Percentiles rank a stretch among this genome's conserved stretches.
These are phyloP conservation scores for Schoenoplectus tabernaemontani DNA, from an alignment of 202 grass and related monocot genomes.

Conservation along the genomic window DNA sequence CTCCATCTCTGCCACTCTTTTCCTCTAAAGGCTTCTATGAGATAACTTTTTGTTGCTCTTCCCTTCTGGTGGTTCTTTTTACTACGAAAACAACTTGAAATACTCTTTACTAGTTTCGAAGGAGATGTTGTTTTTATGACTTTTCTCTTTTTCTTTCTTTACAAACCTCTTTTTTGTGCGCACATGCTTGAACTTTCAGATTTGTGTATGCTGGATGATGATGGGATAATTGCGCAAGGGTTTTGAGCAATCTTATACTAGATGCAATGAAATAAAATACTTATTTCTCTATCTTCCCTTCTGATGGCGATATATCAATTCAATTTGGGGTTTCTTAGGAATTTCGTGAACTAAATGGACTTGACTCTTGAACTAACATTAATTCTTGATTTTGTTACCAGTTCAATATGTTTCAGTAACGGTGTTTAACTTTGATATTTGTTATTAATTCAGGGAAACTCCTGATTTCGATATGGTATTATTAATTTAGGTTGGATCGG, in stretches of 20 bases:
- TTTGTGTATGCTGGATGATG: not conserved
- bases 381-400: not conserved
- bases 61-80: not conserved
- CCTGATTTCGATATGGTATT: no score
- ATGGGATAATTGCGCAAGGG: slow-evolving; percentile 15
- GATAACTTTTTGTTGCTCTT: not conserved
- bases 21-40: slow-evolving; percentile 17
- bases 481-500: no score
- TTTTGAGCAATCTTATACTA: not conserved
- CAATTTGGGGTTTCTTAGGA: not conserved
- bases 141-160: not conserved
- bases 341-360: not conserved
- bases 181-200: not conserved
- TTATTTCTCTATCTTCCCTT: not conserved
- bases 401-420: no score
- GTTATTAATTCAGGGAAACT: no score
- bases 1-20: no score
- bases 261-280: not conserved
- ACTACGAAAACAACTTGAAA: not conserved
- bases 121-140: not conserved
- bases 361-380: not conserved
- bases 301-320: not conserved
- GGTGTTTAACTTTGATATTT: no score
- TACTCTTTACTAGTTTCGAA: not conserved
- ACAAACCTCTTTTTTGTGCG: not conserved